Evolutionary conservation across 768 basidiomycete species (phyloP), one percentile per base, ranked within the genome.

Genomic region (Pisolithus sp.): DNA sequence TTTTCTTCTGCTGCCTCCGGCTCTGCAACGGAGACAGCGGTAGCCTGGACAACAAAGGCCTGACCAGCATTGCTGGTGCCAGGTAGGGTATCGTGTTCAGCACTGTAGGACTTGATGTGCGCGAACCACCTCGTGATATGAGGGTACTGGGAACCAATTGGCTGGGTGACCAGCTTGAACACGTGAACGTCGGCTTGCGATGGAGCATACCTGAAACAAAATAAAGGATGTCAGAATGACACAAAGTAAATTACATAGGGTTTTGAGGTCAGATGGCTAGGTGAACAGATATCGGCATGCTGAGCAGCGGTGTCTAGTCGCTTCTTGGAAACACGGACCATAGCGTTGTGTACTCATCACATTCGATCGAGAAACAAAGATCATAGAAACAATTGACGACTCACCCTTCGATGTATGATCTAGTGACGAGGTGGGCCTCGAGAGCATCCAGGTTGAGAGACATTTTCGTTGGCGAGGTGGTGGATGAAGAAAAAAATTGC

Each of bases 261-360:
- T 56, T 62, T 52, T 39, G 54, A 56, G 47, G 64, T 90, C 89
- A 90, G 87, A 81, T 62, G 68, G 84, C 85, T 80, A 83, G 77
- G 85, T 76, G 72, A 69, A 67, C n/a, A 60, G 61, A 64, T 86
- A 62, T 90, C 88, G 74, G 85, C 88, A 89, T 73, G 68, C 68
- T 79, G 75, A 71, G 72, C 79, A 82, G 86, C 85, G 88, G 80
- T 87, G 85, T 91, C 89, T 93, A 85, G 76, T 83, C 87, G 83
- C 86, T 81, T 82, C 86, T 91, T 83, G 81, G 89, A 88, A 91
- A 91, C 89, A 90, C 89, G 89, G 89, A 92, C 89, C 90, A 90
- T 87, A 87, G 86, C 86, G 67, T 73, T 60, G 58, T 34, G 34
- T 66, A 70, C 69, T 89, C 87, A 88, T 90, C 85, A 78, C 60